Conservation (phyloP, 2,329 filamentous ascomycete genomes). For the Aspergillus awamori region DNA sequence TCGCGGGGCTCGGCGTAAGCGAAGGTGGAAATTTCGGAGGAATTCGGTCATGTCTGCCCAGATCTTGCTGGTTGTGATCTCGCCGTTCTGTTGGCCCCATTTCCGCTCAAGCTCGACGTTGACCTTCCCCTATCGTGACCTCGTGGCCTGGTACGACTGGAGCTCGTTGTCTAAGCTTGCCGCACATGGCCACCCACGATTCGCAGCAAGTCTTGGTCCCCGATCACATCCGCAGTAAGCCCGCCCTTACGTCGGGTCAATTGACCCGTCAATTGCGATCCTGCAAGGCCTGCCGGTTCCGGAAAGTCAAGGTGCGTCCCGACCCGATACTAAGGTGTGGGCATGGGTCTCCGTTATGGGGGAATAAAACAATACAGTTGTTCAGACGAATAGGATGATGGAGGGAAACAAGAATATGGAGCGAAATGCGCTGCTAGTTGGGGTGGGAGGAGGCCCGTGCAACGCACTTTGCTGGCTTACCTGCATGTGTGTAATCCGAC, state of each 20-base stretch:
- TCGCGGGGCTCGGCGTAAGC: slow-evolving; percentile 17
- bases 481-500: background rate
- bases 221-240: slow-evolving; percentile 24
- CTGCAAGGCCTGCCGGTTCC: slow-evolving; percentile 42
- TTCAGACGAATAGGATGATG: background rate
- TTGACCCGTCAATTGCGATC: slow-evolving; percentile 40
- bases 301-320: slow-evolving; percentile 43
- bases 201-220: slow-evolving; percentile 22
- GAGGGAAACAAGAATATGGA: background rate
- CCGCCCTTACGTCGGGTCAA: slow-evolving; percentile 13
- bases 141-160: slow-evolving; percentile 7
- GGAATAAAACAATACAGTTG: background rate
- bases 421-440: background rate
- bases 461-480: background rate
- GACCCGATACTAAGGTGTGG: slow-evolving; percentile 11
- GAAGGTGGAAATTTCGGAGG: slow-evolving; percentile 25
- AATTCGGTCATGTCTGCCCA: slow-evolving; percentile 35
- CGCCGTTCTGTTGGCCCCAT: slow-evolving; percentile 32
- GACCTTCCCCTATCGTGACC: slow-evolving; percentile 2
- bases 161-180: slow-evolving; percentile 14
- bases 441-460: background rate
- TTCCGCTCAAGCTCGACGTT: slow-evolving; percentile 16
- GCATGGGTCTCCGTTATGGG: background rate
- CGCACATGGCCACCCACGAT: slow-evolving; percentile 28
- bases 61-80: slow-evolving; percentile 35